Conservation (phyloP, 768 basidiomycete species). For the Phlegmacium glaucopus region DNA sequence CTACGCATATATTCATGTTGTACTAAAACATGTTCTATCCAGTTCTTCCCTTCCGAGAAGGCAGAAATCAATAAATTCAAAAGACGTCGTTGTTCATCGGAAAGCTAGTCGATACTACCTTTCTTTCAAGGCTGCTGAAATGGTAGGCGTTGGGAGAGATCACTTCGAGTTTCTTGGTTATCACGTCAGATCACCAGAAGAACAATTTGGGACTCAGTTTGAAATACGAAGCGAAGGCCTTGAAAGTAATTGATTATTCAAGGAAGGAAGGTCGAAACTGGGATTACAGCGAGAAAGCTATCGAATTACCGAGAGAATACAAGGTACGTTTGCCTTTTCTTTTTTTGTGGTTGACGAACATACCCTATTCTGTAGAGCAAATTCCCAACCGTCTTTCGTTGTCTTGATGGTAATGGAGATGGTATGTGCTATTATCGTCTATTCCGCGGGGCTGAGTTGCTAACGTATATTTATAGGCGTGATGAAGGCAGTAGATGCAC, state of each 20-base stretch:
- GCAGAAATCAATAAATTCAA: conserved; percentile 78
- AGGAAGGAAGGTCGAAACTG: conserved; percentile 79
- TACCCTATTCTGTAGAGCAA: conserved; percentile 46
- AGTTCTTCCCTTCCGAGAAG: conserved; percentile 89
- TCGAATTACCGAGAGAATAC: conserved; percentile 80
- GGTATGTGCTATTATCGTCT: conserved; percentile 43
- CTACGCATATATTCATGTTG: not conserved
- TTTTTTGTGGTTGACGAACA: not conserved
- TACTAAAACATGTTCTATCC: too few species aligned
- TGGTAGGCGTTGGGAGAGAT: conserved; percentile 84
- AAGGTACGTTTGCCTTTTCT: conserved; percentile 51
- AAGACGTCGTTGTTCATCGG: conserved; percentile 54
- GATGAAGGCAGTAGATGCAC: conserved; percentile 59
- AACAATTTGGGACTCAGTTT: conserved; percentile 90
- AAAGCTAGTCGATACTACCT: conserved; percentile 64
- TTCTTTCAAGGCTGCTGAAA: conserved; percentile 73
- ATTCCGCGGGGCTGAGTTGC: not conserved
- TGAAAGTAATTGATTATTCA: conserved; percentile 93
- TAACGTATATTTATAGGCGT: conserved; percentile 52
- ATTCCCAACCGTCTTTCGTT: conserved; percentile 82
- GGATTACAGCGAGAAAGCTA: conserved; percentile 91
- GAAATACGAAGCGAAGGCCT: conserved; percentile 91
- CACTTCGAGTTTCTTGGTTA: conserved; percentile 90
- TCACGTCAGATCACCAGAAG: conserved; percentile 72
- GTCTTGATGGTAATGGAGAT: conserved; percentile 69